These are phyloP conservation scores for Casaregolazyma suthepensis DNA, from an alignment of 1,139 yeast species.

Conservation along the genomic window DNA sequence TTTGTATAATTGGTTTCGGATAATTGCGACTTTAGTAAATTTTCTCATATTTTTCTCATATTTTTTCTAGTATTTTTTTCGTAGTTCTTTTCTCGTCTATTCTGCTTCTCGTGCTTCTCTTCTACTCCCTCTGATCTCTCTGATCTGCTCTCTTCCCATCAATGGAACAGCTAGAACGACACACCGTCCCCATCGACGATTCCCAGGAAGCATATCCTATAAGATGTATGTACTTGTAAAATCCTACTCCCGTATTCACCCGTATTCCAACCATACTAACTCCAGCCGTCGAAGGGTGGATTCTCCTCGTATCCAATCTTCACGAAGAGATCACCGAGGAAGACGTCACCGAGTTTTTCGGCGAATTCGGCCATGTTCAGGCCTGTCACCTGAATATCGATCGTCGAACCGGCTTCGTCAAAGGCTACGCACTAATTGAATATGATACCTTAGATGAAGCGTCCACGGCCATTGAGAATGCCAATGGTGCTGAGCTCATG, in stretches of 20 bases:
- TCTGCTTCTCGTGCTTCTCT: too few species aligned
- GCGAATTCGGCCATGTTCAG: conserved; percentile 38
- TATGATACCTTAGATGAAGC: conserved; percentile 34
- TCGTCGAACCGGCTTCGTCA: conserved; percentile 40
- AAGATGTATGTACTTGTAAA: conserved; percentile 6
- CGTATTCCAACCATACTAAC: too few species aligned
- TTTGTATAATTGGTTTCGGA: too few species aligned
- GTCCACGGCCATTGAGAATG: conserved; percentile 30
- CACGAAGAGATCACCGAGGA: conserved; percentile 46
- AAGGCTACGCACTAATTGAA: conserved; percentile 41
- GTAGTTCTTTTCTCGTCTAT: too few species aligned
- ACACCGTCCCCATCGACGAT: not conserved
- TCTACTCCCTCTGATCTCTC: not conserved
- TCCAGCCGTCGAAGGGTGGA: conserved; percentile 39
- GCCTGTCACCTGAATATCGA: conserved; percentile 40
- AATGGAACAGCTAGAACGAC: not conserved
- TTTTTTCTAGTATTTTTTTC: too few species aligned
- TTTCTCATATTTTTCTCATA: too few species aligned
- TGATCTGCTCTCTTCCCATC: not conserved
- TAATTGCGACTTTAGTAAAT: too few species aligned
- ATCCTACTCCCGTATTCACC: not conserved
- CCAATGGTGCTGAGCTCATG: conserved; percentile 31
- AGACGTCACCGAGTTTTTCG: conserved; percentile 37
- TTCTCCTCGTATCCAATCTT: conserved; percentile 36
- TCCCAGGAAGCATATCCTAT: not conserved